phyloP scores from a whole-genome alignment of 257 asterid genomes.

The Solanum sitiens region DNA sequence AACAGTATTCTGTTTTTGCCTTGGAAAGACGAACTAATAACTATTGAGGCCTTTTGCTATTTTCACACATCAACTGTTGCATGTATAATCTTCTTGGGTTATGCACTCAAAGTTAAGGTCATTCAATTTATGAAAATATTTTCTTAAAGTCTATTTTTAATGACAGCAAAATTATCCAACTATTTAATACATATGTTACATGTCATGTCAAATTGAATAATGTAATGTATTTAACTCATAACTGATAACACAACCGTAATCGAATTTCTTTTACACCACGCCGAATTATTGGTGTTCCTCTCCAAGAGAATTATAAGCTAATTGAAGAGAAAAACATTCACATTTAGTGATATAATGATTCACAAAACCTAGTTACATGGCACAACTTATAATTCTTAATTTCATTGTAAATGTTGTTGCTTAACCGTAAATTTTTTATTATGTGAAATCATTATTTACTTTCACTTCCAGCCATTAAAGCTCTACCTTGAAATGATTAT shows the following conservation, averaged over 20 bases:
- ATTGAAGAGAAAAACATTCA: background rate
- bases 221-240: background rate
- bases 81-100: background rate
- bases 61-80: background rate
- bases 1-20: background rate
- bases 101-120: background rate
- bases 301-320: no score
- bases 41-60: background rate
- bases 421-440: background rate
- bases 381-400: background rate
- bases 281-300: no score
- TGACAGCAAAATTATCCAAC: background rate
- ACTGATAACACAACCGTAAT: background rate
- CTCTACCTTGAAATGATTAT: background rate
- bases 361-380: background rate
- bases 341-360: background rate
- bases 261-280: no score
- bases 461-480: background rate
- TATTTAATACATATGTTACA: no score
- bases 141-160: background rate
- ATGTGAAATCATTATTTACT: background rate
- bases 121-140: background rate
- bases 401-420: background rate
- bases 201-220: no score
- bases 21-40: background rate